These are phyloP conservation scores for Russula foetens DNA, from an alignment of 768 basidiomycete species.

Conservation along the genomic window DNA sequence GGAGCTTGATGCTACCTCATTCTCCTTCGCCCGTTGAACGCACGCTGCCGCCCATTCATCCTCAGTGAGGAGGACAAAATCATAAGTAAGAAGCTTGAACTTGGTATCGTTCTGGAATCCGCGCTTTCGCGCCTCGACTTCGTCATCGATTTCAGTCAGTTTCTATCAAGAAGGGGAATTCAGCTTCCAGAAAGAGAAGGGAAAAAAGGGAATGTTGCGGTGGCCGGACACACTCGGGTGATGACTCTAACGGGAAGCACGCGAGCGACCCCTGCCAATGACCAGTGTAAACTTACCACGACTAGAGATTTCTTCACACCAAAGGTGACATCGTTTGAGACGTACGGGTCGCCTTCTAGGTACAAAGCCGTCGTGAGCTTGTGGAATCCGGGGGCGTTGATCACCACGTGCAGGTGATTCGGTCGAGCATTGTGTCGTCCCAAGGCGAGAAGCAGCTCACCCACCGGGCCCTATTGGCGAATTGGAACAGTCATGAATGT, in stretches of 20 bases:
- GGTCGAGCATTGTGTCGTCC: conserved; percentile 72
- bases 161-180: conserved; percentile 26
- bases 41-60: conserved; percentile 33
- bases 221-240: too few relatives aligned
- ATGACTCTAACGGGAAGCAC: too few relatives aligned
- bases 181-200: neutral
- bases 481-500: neutral
- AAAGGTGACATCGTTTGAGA: conserved; percentile 70
- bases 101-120: conserved; percentile 41
- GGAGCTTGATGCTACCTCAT: too few relatives aligned
- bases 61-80: conserved; percentile 38
- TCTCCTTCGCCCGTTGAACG: neutral
- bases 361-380: conserved; percentile 70
- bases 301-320: conserved; percentile 75
- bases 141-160: conserved; percentile 47
- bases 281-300: conserved; percentile 40
- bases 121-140: conserved; percentile 44
- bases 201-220: too few relatives aligned
- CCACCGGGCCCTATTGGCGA: conserved; percentile 59
- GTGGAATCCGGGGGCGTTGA: conserved; percentile 64
- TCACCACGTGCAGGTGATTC: conserved; percentile 69
- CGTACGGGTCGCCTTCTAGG: conserved; percentile 57
- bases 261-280: too few relatives aligned
- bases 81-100: conserved; percentile 40
- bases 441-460: conserved; percentile 44